Conservation (phyloP, 208 protist species). For the Entamoeba dispar region DNA sequence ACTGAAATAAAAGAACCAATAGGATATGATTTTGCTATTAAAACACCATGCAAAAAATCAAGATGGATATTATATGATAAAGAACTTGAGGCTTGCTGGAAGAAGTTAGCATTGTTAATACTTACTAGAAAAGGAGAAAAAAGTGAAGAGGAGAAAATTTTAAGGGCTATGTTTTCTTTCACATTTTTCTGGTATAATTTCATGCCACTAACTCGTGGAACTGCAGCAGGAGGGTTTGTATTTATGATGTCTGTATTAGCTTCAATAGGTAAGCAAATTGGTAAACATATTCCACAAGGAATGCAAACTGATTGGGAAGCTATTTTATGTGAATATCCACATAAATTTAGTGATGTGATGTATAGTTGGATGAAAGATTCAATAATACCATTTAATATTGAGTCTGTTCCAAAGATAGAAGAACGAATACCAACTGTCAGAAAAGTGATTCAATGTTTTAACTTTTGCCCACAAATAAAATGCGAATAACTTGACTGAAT, state of each 20-base stretch:
- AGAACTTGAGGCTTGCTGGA: not conserved
- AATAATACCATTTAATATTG: too few species aligned
- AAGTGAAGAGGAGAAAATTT: conserved; percentile 12
- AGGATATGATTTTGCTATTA: conserved; percentile 35
- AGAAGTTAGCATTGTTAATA: not conserved
- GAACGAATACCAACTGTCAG: too few species aligned
- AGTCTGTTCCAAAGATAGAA: too few species aligned
- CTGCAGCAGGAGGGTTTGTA: conserved; percentile 34
- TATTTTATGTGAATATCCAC: conserved; percentile 20
- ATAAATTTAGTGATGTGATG: not conserved
- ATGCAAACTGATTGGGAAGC: conserved; percentile 31
- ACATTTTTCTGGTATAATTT: conserved; percentile 48
- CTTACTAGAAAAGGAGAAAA: too few species aligned
- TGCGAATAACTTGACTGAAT: too few species aligned
- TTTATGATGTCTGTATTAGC: conserved; percentile 13
- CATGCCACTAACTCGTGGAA: conserved; percentile 39
- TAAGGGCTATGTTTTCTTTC: conserved; percentile 21
- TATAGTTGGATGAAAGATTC: not conserved
- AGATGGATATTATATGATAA: conserved; percentile 23
- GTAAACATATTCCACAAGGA: not conserved
- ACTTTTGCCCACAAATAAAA: too few species aligned
- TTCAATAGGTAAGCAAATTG: conserved; percentile 14
- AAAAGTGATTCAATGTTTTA: too few species aligned
- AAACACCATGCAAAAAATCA: conserved; percentile 36
- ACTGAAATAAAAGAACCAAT: conserved; percentile 15